These are phyloP conservation scores for Hyaloscypha hepaticicola DNA, from an alignment of 495 filamentous ascomycete genomes.

Conservation along the genomic window DNA sequence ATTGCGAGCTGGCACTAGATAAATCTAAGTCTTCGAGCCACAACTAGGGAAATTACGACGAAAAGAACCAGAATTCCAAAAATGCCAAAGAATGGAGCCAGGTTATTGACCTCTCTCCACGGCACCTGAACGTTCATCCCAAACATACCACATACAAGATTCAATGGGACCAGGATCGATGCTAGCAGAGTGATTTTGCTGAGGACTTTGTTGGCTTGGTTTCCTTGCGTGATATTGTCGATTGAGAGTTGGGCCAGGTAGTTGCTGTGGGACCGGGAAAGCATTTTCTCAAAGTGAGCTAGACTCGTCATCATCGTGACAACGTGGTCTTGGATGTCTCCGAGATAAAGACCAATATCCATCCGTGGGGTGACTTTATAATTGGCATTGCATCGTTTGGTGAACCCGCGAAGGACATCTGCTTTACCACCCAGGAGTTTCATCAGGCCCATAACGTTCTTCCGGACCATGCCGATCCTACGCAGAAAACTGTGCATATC, in stretches of 20 bases:
- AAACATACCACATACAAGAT: slow-evolving; percentile 91
- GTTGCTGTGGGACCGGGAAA: slow-evolving; percentile 92
- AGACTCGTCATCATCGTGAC: slow-evolving; percentile 98
- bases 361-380: slow-evolving; percentile 91
- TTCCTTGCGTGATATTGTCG: slow-evolving; percentile 79
- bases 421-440: slow-evolving; percentile 93
- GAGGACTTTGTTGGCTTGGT: slow-evolving; percentile 77
- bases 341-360: slow-evolving; percentile 93
- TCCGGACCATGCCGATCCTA: slow-evolving; percentile 84
- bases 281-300: slow-evolving; percentile 95
- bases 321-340: slow-evolving; percentile 98
- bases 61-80: slow-evolving; percentile 64
- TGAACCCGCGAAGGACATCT: slow-evolving; percentile 94
- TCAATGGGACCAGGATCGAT: slow-evolving; percentile 94
- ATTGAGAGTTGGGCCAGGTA: slow-evolving; percentile 94
- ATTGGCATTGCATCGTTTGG: slow-evolving; percentile 96
- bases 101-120: slow-evolving; percentile 51
- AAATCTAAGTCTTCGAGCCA: slow-evolving; percentile 47
- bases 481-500: slow-evolving; percentile 84
- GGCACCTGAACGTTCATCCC: slow-evolving; percentile 96
- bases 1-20: slow-evolving; percentile 34
- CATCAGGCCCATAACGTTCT: slow-evolving; percentile 92
- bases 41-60: slow-evolving; percentile 49
- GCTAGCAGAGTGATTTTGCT: slow-evolving; percentile 95
- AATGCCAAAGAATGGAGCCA: slow-evolving; percentile 81